Conservation (phyloP, 2,329 filamentous ascomycete species). For the Helotiales sp. region DNA sequence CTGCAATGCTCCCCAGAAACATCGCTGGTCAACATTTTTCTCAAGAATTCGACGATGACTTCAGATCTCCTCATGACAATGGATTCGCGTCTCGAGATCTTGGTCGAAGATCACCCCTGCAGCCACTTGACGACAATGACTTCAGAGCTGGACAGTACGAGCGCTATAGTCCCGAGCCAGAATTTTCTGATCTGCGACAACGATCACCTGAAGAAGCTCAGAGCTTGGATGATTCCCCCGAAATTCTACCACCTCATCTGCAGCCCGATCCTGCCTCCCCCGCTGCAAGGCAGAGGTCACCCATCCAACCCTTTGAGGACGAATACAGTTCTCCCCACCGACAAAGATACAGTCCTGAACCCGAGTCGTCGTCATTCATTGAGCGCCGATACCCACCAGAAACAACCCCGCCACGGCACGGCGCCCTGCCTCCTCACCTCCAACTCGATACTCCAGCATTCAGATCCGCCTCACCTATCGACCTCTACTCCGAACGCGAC, state of each 20-base stretch:
- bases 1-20: neutral
- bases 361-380: neutral
- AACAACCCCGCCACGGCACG: neutral
- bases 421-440: neutral
- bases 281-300: neutral
- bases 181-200: neutral
- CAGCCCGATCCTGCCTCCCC: neutral
- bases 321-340: neutral
- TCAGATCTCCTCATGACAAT: neutral
- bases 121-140: neutral
- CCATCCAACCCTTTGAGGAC: neutral
- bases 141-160: conserved; percentile 6
- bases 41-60: neutral
- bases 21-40: neutral
- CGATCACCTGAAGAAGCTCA: neutral
- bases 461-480: neutral
- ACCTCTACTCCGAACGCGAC: neutral
- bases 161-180: neutral
- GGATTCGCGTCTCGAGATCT: neutral
- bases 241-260: neutral
- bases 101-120: neutral
- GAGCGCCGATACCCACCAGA: neutral
- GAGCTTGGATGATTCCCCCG: neutral
- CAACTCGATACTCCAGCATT: conserved; percentile 1
- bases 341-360: neutral